Conservation (phyloP, 768 basidiomycete genomes). For the Zangia roseola region DNA sequence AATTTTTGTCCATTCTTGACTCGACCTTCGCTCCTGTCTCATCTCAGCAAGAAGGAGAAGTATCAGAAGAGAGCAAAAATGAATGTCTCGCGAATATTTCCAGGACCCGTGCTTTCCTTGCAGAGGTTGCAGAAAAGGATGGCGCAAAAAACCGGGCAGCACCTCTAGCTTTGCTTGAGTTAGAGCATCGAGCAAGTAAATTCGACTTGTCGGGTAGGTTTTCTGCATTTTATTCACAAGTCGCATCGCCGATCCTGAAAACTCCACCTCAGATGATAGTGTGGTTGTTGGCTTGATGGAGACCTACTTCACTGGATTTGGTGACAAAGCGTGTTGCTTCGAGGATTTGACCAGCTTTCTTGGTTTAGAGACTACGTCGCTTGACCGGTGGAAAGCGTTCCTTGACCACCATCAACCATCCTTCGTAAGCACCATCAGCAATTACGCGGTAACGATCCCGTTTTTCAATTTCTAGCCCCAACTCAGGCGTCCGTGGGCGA, state of each 20-base stretch:
- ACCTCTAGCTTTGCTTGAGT: slow-evolving; percentile 70
- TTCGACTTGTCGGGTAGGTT: slow-evolving; percentile 45
- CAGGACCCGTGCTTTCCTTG: slow-evolving; percentile 52
- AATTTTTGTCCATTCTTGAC: slow-evolving; percentile 74
- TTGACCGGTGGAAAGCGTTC: slow-evolving; percentile 52
- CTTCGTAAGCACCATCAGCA: slow-evolving; percentile 42
- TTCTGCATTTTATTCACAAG: not conserved
- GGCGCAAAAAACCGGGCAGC: slow-evolving; percentile 74
- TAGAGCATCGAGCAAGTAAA: slow-evolving; percentile 58
- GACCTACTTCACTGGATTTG: slow-evolving; percentile 68
- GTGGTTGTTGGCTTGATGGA: slow-evolving; percentile 51
- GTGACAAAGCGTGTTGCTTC: slow-evolving; percentile 82
- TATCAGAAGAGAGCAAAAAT: slow-evolving; percentile 36
- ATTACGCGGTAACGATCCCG: slow-evolving; percentile 6
- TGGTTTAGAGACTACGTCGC: slow-evolving; percentile 45
- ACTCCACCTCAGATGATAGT: slow-evolving; percentile 39
- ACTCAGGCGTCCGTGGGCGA: slow-evolving; percentile 49
- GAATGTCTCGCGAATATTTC: slow-evolving; percentile 40
- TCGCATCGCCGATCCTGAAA: not conserved
- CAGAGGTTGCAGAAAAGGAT: slow-evolving; percentile 58
- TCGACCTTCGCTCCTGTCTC: slow-evolving; percentile 52
- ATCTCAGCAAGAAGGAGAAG: slow-evolving; percentile 19
- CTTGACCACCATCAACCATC: slow-evolving; percentile 46
- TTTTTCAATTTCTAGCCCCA: slow-evolving; percentile 16
- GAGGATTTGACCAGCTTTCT: slow-evolving; percentile 80